Base-by-base conservation (phyloP, 1,284 basidiomycete genomes). In the Lentinus polychrous region DNA sequence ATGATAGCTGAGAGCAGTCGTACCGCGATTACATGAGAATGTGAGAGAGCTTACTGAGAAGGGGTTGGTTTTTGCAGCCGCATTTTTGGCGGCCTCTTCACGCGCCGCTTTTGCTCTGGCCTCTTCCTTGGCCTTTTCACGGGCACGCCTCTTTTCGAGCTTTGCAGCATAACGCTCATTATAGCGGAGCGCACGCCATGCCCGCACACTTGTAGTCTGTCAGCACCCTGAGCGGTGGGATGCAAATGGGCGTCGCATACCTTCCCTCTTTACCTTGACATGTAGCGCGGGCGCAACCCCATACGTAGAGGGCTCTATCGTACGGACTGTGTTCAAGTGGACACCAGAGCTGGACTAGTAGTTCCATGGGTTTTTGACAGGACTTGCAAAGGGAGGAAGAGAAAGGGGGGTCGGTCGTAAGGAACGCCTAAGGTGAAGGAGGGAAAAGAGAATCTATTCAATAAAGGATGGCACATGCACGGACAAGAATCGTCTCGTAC, bases 321-420 rank as follows among this genome's bases (percentile, higher is more conserved):
- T 84, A 82, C 7, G 83, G 77, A 55, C 87, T 92, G 34, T 81
- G 72, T 60, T 91, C 85, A 55, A 91, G 80, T 0, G 90, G 90
- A 63, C 86, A 91, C 86, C 88, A 91, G 57, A 92, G 75, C 56
- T 92, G 88, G 11, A 87, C 72, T 31, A 92, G 74, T 20, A 92
- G 73, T 54, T 88, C 80, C 84, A 86, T 91, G 0, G 83, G 78
- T 15, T 71, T 66, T 5, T 72, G 70, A 67, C 89, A 92, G 48
- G 74, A 67, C 60, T 77, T 80, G 76, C 89, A 92, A 50, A 73
- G 68, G 3, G 82, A 64, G 22, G 61, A 62, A 18, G 63, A 56
- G 43, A 60, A 44, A 1, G 62, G 60, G 12, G 65, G 69, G 32
- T 62, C 62, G 15, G 55, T 54, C 11, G 56, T 58, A 45, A 68